Base-by-base conservation (phyloP, 345 rosid genomes). In the Bruguiera sexangula region DNA sequence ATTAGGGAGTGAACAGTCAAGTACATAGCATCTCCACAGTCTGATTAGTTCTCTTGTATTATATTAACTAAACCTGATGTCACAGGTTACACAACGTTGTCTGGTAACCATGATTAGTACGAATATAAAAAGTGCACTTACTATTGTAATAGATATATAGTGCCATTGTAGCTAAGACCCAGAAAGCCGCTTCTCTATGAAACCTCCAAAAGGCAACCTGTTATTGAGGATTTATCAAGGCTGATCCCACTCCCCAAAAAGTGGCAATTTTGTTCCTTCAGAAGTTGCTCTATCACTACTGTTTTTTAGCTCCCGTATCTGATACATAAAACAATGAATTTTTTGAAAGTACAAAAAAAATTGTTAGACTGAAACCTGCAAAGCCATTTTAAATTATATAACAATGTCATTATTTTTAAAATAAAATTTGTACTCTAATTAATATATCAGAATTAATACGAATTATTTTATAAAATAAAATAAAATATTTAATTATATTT, bases 281-380 rank as follows among this genome's bases (percentile, higher is more conserved):
- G 15, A 39, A 11, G 46, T 39, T 39, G 15, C 16, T 39, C 6
- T 39, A 39, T 39, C 15, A 6, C 46, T 39, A 10, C 46, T 10
- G 15, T 39, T 39, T 39, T 39, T 10, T 2, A 9, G 37, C 37
- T 34, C 37, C 37, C 1, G 37, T 67, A 54, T 65, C 69, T 71
- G 54, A 61, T 31, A 68, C 9, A 68, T 57, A 76, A 71, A 76
- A 79, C 73, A 76, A 39, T 34, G 29, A 27, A 27, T 27, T 27
- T 27, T 27, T 27, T 27, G 29, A 27, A 27, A 27, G 29, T 27
- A 27, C 29, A 27, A 27, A 27, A 27, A 27, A 27, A 27, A 27
- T 27, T 27, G 29, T 1, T 0, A 27, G 29, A 27, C 29, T 27
- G 2, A 27, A 27, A 27, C 29, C 29, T 27, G 29, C 29, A 27